Conservation (phyloP, 1,284 basidiomycete species). For the Cryptococcus sp. region DNA sequence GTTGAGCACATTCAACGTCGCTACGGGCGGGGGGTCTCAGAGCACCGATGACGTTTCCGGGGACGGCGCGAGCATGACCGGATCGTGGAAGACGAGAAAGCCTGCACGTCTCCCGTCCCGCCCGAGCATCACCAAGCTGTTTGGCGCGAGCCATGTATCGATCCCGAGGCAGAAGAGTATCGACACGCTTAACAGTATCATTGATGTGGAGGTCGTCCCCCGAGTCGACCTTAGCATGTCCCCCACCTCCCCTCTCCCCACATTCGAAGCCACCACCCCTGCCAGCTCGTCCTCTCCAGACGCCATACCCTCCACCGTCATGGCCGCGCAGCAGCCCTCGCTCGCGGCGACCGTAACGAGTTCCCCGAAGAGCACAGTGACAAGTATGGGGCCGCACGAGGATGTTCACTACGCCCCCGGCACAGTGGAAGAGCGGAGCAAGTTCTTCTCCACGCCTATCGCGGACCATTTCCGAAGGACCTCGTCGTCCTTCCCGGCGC, state of each 20-base stretch:
- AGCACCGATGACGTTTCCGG: neutral
- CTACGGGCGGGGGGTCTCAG: neutral
- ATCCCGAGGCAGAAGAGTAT: conserved; percentile 20
- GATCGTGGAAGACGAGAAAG: neutral
- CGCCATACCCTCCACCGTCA: neutral
- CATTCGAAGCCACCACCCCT: conserved; percentile 12
- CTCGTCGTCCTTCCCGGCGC: conserved; percentile 21
- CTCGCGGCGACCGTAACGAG: conserved; percentile 7
- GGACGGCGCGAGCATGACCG: neutral
- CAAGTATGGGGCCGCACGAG: conserved; percentile 17
- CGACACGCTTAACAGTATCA: conserved; percentile 19
- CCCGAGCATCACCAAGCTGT: conserved; percentile 18
- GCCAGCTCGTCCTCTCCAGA: neutral
- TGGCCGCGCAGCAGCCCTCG: neutral
- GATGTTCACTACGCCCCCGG: conserved; percentile 32
- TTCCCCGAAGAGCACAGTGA: neutral
- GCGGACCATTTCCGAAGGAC: conserved; percentile 43
- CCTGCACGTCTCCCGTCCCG: conserved; percentile 9
- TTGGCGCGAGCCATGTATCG: conserved; percentile 8
- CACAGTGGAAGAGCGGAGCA: conserved; percentile 34
- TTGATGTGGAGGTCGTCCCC: conserved; percentile 17
- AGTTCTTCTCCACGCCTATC: conserved; percentile 43
- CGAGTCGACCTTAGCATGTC: conserved; percentile 27
- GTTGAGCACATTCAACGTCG: neutral
- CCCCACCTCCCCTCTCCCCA: conserved; percentile 22